phyloP scores from a whole-genome alignment of 2,329 filamentous ascomycete species.

The Cytospora leucostoma region DNA sequence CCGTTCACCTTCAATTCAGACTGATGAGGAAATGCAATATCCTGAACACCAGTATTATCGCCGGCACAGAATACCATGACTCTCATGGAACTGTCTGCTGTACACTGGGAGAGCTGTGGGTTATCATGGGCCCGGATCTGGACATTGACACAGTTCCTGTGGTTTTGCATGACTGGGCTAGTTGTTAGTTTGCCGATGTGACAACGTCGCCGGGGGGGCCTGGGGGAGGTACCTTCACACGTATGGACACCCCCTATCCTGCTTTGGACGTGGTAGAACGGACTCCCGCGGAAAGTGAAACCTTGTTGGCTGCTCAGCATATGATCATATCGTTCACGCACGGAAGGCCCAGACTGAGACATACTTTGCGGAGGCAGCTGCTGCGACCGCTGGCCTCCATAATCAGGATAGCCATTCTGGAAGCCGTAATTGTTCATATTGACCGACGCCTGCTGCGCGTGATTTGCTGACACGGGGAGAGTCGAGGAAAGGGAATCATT shows the following conservation, averaged over 20 bases:
- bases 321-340: conserved; percentile 11
- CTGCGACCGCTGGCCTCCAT: conserved; percentile 23
- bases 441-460: conserved; percentile 15
- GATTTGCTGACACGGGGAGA: conserved; percentile 15
- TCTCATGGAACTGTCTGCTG: conserved; percentile 62
- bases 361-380: conserved; percentile 23
- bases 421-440: conserved; percentile 22
- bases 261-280: conserved; percentile 76
- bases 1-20: conserved; percentile 90
- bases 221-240: conserved; percentile 66
- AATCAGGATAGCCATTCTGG: conserved; percentile 18
- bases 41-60: conserved; percentile 64
- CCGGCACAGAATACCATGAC: conserved; percentile 83
- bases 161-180: conserved; percentile 56
- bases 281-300: conserved; percentile 66
- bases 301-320: conserved; percentile 28
- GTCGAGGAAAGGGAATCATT: conserved; percentile 10
- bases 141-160: conserved; percentile 51
- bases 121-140: conserved; percentile 52
- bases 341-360: not conserved
- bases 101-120: conserved; percentile 56
- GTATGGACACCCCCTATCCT: conserved; percentile 65
- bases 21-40: conserved; percentile 88
- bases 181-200: conserved; percentile 18
- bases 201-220: not conserved